Evolutionary conservation across 73 alveolate species (phyloP).

Genomic region (Tetrahymena malaccensis): DNA sequence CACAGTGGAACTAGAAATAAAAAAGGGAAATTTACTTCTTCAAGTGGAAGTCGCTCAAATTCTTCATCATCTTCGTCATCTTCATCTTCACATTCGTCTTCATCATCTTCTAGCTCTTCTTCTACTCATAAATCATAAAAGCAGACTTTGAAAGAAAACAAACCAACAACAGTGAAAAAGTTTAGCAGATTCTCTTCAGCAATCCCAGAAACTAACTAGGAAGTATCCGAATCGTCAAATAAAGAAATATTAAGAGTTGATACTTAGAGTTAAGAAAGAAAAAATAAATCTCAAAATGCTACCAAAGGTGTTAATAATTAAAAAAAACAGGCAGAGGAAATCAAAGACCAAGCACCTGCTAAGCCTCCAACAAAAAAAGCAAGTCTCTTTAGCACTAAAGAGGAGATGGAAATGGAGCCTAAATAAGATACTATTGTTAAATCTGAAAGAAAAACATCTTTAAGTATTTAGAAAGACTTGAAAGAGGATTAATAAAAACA

Average conservation of each 20-base stretch:
- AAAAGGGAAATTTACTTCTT: background rate
- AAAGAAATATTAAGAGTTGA: background rate
- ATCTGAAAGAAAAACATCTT: background rate
- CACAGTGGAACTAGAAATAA: background rate
- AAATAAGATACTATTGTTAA: background rate
- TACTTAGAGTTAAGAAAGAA: background rate
- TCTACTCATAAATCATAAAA: background rate
- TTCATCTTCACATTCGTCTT: background rate
- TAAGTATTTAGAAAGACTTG: background rate
- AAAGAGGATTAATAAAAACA: background rate
- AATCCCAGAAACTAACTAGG: background rate
- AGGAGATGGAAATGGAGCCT: background rate
- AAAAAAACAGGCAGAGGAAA: background rate
- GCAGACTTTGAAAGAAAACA: background rate
- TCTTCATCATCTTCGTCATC: background rate
- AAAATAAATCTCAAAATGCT: background rate
- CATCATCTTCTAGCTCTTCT: background rate
- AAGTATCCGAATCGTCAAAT: background rate
- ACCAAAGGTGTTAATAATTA: background rate
- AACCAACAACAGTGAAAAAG: background rate
- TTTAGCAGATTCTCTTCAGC: background rate
- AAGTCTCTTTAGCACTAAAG: background rate
- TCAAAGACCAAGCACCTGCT: background rate
- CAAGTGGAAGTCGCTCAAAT: background rate
- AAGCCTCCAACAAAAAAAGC: background rate